Conservation (phyloP, 2,329 filamentous ascomycete species). For the Neonectria punicea region DNA sequence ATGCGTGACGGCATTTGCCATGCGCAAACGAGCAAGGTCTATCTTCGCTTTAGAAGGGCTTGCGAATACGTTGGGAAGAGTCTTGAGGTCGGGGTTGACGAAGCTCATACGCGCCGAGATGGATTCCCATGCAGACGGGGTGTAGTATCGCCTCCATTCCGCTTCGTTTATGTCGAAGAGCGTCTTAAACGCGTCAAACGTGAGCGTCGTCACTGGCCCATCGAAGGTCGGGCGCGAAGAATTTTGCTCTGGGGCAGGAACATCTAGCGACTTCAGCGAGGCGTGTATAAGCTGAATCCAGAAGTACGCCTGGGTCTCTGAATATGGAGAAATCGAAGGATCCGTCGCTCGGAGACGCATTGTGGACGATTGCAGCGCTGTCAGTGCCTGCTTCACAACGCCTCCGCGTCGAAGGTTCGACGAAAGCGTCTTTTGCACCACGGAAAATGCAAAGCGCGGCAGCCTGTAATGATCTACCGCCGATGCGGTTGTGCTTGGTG, state of each 20-base stretch:
- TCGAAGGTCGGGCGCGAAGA: background rate
- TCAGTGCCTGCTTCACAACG: constrained; percentile 42
- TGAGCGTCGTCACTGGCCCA: constrained; percentile 15
- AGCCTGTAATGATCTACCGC: constrained; percentile 36
- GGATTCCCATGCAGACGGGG: constrained; percentile 37
- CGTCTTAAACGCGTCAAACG: constrained; percentile 36
- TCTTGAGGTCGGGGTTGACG: constrained; percentile 40
- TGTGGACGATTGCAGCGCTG: constrained; percentile 36
- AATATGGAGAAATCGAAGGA: constrained; percentile 40
- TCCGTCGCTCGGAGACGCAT: constrained; percentile 36
- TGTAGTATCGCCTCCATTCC: constrained; percentile 46
- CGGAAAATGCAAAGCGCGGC: constrained; percentile 44
- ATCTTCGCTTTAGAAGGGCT: constrained; percentile 31
- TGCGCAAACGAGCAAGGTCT: constrained; percentile 29
- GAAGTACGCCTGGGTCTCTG: constrained; percentile 48
- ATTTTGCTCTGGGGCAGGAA: background rate
- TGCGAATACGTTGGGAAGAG: constrained; percentile 41
- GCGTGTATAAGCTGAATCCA: constrained; percentile 45
- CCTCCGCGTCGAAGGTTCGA: constrained; percentile 36
- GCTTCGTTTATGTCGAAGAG: constrained; percentile 37
- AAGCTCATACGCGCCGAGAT: constrained; percentile 43
- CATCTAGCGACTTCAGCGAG: constrained; percentile 29
- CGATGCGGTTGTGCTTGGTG: background rate
- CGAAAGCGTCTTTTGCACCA: constrained; percentile 39
- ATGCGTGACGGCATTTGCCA: constrained; percentile 30